These are phyloP conservation scores for Massarina eburnea DNA, from an alignment of 2,329 filamentous ascomycete genomes.

Conservation along the genomic window DNA sequence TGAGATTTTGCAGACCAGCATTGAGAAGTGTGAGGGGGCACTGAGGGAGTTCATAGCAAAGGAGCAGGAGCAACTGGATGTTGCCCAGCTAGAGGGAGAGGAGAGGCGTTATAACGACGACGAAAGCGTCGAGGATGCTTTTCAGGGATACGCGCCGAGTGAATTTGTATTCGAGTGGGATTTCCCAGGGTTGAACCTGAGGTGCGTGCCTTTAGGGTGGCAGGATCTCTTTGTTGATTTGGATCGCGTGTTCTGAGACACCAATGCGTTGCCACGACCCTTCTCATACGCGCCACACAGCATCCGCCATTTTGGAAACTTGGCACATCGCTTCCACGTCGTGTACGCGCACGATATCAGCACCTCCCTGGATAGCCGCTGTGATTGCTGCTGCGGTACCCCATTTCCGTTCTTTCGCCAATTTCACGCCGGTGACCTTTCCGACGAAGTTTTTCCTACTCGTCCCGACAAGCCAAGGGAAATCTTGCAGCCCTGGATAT, in stretches of 20 bases:
- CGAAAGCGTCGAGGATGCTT: constrained; percentile 47
- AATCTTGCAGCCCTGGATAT: constrained; percentile 58
- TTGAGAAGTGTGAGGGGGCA: constrained; percentile 54
- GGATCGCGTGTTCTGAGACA: constrained; percentile 29
- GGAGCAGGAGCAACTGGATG: constrained; percentile 6
- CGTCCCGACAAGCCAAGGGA: constrained; percentile 87
- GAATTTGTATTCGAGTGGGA: constrained; percentile 62
- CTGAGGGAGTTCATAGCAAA: constrained; percentile 40
- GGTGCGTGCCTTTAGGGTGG: constrained; percentile 52
- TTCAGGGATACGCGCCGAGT: constrained; percentile 57
- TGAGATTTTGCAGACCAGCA: constrained; percentile 52
- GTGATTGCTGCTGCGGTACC: constrained; percentile 88
- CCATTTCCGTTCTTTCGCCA: constrained; percentile 71
- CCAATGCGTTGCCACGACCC: not conserved
- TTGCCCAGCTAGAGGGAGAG: constrained; percentile 1
- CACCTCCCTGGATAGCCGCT: constrained; percentile 81
- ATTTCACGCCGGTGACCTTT: constrained; percentile 72
- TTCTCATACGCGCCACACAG: constrained; percentile 69
- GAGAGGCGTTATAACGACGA: constrained; percentile 6
- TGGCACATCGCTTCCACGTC: constrained; percentile 84
- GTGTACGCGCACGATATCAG: constrained; percentile 90
- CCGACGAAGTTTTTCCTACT: constrained; percentile 92
- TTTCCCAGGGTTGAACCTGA: constrained; percentile 57
- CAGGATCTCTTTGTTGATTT: constrained; percentile 53
- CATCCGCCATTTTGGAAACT: constrained; percentile 85